Base-by-base conservation (phyloP, 2,329 filamentous ascomycete genomes). In the Graphiopsis chlorocephala region DNA sequence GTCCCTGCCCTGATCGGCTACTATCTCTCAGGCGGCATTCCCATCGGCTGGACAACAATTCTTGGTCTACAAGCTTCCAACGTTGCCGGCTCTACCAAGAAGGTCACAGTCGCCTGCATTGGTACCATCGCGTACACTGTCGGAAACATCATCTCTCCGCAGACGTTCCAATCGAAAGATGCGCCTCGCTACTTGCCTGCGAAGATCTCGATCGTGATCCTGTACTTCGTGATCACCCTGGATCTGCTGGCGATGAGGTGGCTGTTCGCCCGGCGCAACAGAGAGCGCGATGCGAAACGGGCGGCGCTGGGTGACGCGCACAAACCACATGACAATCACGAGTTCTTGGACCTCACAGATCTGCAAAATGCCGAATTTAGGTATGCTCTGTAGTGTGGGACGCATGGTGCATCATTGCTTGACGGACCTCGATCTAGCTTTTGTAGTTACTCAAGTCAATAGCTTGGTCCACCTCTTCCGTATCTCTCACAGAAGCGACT, bases 21-120 rank as follows among this genome's bases (percentile, higher is more conserved):
- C 60, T 80, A 79, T 58, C 68, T 80, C 15, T 75, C 75, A 47
- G 78, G 79, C 57, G 69, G 72, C 17, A 76, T 80, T 50, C 75
- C 77, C 7, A 73, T 77, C 2, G 72, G 73, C 17, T 65, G 79
- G 12, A 71, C 72, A 14, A 68, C 78, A 3, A 67, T 76, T 42
- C 78, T 74, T 55, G 73, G 74, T 55, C 77, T 77, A 69, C 65
- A 71, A 4, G 69, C 72, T 3, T 68, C 88, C 25, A 91, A 91
- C 71, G 80, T 90, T 15, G 88, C 86, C 26, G 89, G 89, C 0
- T 87, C 89, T 69, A 91, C 89, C 1, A 91, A 91, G 78, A 90
- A 90, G 75, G 83, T 85, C 0, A 82, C 87, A 6, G 86, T 85
- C 8, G 83, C 90, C 4, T 74, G 76, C 8, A 66, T 81, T 6